Base-by-base conservation (phyloP, 176 grass and related monocot genomes). In the Oryza officinalis region DNA sequence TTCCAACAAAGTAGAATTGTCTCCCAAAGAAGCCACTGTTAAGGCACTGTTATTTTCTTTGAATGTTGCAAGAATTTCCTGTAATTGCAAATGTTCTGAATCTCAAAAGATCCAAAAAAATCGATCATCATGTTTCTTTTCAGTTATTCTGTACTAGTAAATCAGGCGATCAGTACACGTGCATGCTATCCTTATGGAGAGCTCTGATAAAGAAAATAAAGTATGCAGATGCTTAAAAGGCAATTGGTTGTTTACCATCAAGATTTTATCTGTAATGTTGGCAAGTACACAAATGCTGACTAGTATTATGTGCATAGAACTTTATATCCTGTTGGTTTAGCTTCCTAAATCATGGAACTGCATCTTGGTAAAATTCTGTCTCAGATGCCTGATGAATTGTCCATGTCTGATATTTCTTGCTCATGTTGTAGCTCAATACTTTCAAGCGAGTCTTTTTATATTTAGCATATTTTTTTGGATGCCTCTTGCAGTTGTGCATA, bases 401-500 rank as follows among this genome's bases (percentile, higher is more conserved):
- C 23, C 67, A 3, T 50, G 44, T 47, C 22, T 1, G 10, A 44
- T 61, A 71, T 13, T 35, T 41, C 85, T 70, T 8, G 41, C 18
- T n/a, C 33, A 49, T 61, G 6, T 11, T 57, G 22, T 74, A 72
- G 18, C 28, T 77, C 5, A 50, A 46, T 61, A 72, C 57, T 72
- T 68, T 78, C 27, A 68, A n/a, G 14, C 74, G 41, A 63, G 18
- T 83, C 7, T 17, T 70, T 41, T 75, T 57, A 12, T 35, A 83
- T 38, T 59, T 52, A 83, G 28, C 69, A 50, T 65, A 14, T 75
- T 63, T 50, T 65, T 22, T 67, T 46, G 30, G 11, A 37, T 88
- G 25, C 49, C 43, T 64, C 33, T 89, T 90, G 75, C 96, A 98
- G 96, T 84, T 98, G 38, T 98, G 89, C 69, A 67, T 98, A 70